Base-by-base conservation (phyloP, 2,329 filamentous ascomycete genomes). In the Alternaria novae-zelandiae region DNA sequence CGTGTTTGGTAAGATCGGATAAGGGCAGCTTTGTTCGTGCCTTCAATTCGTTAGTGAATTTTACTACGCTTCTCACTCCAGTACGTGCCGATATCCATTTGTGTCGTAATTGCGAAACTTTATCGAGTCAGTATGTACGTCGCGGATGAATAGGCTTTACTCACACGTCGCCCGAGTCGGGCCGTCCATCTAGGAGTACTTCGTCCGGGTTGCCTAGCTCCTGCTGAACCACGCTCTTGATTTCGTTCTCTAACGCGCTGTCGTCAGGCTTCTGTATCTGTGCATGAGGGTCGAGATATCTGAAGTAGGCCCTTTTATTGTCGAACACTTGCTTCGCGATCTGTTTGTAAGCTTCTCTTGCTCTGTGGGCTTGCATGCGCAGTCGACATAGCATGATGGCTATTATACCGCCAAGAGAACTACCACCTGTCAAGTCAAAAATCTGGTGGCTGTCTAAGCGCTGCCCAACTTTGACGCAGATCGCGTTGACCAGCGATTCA, bases 1-100 rank as follows among this genome's bases (percentile, higher is more conserved):
- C 75, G 72, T 7, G 74, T 75, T 50, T 70, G 69, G 53, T 74
- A 78, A 3, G 75, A 75, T 20, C 75, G 74, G 36, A 78, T 72
- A 8, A 78, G 45, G 4, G 73, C 75, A 12, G 75, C 63, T 55
- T 71, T 74, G 61, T 75, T 77, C 15, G 65, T 64, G 28, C 61
- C 61, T 63, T 49, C 10, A 7, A 6, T 17, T 41, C 9, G 13
- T 63, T 20, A 63, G 61, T 45, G n/a, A 28, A 20, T 25, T 2
- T 15, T 1, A 28, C 11, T 23, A 10, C 21, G 17, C 6, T 49
- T 25, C 25, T 8, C 13, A 15, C 17, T 12, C 2, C 17, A 25
- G 44, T 49, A 60, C 61, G 11, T 51, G 60, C 73, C 73, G 20
- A 75, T 71, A 21, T 75, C 71, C 28, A 77, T 72, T 30, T 73